Percentiles rank a stretch among this genome's conserved stretches.
These are phyloP conservation scores for Euphorbia lathyris DNA, from an alignment of 345 rosid genomes.

Conservation along the genomic window DNA sequence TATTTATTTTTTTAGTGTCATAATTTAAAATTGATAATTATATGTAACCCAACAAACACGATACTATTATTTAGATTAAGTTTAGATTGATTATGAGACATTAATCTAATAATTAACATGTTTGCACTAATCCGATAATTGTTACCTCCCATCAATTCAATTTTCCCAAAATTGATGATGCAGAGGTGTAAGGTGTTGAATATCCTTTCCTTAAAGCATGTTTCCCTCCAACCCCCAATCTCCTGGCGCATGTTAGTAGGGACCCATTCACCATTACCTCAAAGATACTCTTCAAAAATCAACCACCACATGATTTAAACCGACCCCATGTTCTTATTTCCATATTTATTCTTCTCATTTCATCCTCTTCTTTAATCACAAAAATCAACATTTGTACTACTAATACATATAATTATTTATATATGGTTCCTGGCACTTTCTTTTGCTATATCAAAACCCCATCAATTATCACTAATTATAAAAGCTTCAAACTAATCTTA, in stretches of 20 bases:
- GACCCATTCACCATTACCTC: constrained; percentile 25
- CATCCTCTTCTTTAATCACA: not conserved
- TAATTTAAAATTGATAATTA: no score
- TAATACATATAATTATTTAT: not conserved
- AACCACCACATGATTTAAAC: constrained; percentile 48
- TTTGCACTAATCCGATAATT: no score
- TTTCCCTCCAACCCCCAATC: constrained; percentile 24
- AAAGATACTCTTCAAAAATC: constrained; percentile 41
- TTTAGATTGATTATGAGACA: no score
- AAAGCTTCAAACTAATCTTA: not conserved
- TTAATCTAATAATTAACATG: no score
- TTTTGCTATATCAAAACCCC: constrained; percentile 16
- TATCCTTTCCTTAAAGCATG: constrained; percentile 27
- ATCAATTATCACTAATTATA: constrained; percentile 1
- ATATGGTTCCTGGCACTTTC: constrained; percentile 30
- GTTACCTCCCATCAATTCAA: no score
- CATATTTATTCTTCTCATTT: not conserved
- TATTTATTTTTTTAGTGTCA: no score
- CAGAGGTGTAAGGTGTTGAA: no score
- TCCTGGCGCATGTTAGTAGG: constrained; percentile 36
- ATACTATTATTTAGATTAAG: no score
- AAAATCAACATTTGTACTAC: not conserved
- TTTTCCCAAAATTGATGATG: no score
- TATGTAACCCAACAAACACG: no score
- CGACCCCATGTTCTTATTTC: constrained; percentile 33